Base-by-base conservation (phyloP, 2,329 filamentous ascomycete species). In the Aspergillus persii region DNA sequence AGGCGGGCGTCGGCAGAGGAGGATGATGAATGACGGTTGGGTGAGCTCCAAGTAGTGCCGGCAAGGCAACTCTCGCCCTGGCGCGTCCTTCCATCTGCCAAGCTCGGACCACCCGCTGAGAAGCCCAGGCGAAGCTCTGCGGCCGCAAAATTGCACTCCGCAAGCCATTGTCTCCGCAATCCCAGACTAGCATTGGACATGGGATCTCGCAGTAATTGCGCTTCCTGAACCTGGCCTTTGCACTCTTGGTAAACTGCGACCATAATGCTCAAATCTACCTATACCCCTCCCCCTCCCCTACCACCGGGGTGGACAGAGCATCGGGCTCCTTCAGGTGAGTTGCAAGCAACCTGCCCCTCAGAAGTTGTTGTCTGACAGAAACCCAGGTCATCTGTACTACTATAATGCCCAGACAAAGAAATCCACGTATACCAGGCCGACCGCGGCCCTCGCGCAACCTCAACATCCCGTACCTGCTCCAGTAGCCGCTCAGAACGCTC, bases 231-330 rank as follows among this genome's bases (percentile, higher is more conserved):
- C 15, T 12, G 36, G n/a, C 36, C 3, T 4, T 49, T 52, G n/a
- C 9, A 33, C 29, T 9, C 29, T 27, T 53, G 53, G 41, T 23
- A 18, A 15, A 23, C 31, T 48, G 30, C 46, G 33, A 30, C 36
- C 6, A 69, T 47, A 50, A 92, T 92, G 89, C 80, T 94, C 52
- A 92, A 87, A 71, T 91, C 89, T 23, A 93, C 90, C n/a, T 87
- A 93, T 75, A 86, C 84, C 61, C 82, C 86, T 26, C 82, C 84
- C 8, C 81, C 85, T 50, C 86, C 90, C 39, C 81, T 97, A 0
- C 89, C 88, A 30, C 82, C 88, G 48, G 92, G 91, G 63, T 97
- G 93, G 93, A 91, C 90, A n/a, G 91, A 96, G 75, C 92, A 97
- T 78, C 93, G 88, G 76, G 92, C 93, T 54, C 93, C 92, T 5